Evolutionary conservation across 192 early-diverging fungal genomes (phyloP).

Genomic region (Podochytrium sp.): DNA sequence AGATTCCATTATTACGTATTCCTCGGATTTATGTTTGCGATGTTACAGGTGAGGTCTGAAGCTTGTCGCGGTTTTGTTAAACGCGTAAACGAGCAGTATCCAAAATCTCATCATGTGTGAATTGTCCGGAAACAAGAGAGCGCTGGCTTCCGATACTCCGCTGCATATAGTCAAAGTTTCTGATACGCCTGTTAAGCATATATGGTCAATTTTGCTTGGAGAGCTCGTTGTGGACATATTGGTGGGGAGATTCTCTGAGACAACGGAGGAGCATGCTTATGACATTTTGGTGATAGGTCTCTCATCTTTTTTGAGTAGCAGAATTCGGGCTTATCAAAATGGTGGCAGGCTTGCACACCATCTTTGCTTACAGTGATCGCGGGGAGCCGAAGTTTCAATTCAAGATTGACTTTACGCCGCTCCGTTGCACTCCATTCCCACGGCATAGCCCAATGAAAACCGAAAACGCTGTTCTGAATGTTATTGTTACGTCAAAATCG

Average conservation of each 20-base stretch:
- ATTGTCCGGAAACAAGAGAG: no score
- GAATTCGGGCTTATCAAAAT: not conserved
- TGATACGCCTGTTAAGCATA: not conserved
- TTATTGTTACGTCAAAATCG: not conserved
- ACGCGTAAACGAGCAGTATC: no score
- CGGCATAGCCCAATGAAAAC: not conserved
- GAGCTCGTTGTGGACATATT: slow-evolving; percentile 9
- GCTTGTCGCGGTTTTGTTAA: no score
- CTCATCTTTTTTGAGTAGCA: no score
- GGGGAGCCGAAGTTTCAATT: not conserved
- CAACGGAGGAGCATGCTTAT: not conserved
- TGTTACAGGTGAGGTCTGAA: not conserved
- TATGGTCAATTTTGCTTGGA: slow-evolving; percentile 23
- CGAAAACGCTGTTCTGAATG: not conserved
- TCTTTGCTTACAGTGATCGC: not conserved
- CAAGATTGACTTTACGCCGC: not conserved
- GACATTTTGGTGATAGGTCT: not conserved
- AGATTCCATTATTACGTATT: slow-evolving; percentile 18
- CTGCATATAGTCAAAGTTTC: no score
- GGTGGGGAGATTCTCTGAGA: not conserved
- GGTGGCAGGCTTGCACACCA: not conserved
- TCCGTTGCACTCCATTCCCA: not conserved
- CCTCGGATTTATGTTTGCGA: slow-evolving; percentile 8
- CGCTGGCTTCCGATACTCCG: no score
- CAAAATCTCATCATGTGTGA: no score